Base-by-base conservation (phyloP, 1,284 basidiomycete species). In the Neonothopanus nambi region DNA sequence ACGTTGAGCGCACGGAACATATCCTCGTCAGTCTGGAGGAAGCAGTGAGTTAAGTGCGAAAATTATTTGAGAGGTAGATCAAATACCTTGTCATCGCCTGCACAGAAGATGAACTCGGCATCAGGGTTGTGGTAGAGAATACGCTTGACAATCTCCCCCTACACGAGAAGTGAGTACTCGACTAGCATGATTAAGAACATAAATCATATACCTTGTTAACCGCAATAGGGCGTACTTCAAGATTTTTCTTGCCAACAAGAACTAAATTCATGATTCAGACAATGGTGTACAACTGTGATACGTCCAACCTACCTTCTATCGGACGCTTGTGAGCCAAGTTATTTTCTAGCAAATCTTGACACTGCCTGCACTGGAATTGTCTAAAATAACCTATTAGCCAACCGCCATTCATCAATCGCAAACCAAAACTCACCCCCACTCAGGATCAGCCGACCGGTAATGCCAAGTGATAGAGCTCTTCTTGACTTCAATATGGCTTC, bases 401-500 rank as follows among this genome's bases (percentile, higher is more conserved):
- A 52, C 44, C 9, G 23, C 13, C 30, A 11, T 28, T 33, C 30
- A 33, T 9, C 3, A 13, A 8, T 33, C 5, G 26, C 50, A 36
- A 33, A 23, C 17, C 12, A 38, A 37, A 35, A 76, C 87, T 65
- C 62, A 89, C 87, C 95, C 96, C 86, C 94, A 99, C 71, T 97
- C 93, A 0, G 96, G 96, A 72, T 99, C 96, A 28, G 83, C 84
- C 47, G 86, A 83, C 36, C 96, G 84, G 73, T 98, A 98, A 74
- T 99, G 97, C 95, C 97, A 99, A 20, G 95, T 98, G 66, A 98
- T 93, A 48, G 89, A 90, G 64, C 91, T 93, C 80, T 96, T 95
- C 83, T 99, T 99, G 69, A 91, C 79, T 77, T 99, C 96, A 58
- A 99, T 94, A 61, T 91, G 89, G 62, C 89, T 91, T n/a, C 97